A percentile compares a stretch with the other conserved stretches of the same genome.
Conservation (phyloP, 148 eudicot genomes). For the Suaeda aralocaspica region DNA sequence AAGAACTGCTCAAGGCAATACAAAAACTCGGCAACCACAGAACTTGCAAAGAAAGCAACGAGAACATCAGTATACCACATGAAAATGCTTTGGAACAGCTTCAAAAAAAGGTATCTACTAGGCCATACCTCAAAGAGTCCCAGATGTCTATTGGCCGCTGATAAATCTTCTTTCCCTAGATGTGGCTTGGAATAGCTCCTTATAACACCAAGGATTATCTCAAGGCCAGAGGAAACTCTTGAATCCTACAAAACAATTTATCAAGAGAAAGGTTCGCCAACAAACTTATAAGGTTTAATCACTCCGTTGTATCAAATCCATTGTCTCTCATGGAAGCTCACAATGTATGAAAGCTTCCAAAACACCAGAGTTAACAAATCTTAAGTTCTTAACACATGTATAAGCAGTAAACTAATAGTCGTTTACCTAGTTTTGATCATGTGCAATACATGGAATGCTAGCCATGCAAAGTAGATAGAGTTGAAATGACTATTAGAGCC, state of each 20-base stretch:
- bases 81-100: background rate
- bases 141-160: slow-evolving; percentile 63
- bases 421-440: background rate
- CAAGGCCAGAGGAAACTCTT: slow-evolving; percentile 82
- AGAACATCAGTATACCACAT: background rate
- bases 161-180: slow-evolving; percentile 53
- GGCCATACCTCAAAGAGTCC: slow-evolving; percentile 72
- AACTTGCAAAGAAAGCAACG: background rate
- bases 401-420: background rate
- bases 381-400: background rate
- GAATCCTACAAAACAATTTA: slow-evolving; percentile 53
- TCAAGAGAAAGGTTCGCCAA: slow-evolving; percentile 1
- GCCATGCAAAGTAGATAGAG: no score
- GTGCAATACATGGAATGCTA: background rate
- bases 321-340: background rate
- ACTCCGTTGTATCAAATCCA: background rate
- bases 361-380: background rate
- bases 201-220: slow-evolving; percentile 72
- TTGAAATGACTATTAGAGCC: no score
- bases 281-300: background rate
- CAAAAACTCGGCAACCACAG: background rate
- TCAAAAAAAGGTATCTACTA: slow-evolving; percentile 7
- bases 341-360: background rate
- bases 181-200: slow-evolving; percentile 59
- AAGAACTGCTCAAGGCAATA: background rate